Evolutionary conservation across 768 basidiomycete species (phyloP).

Genomic region (Pleurotus giganteus): DNA sequence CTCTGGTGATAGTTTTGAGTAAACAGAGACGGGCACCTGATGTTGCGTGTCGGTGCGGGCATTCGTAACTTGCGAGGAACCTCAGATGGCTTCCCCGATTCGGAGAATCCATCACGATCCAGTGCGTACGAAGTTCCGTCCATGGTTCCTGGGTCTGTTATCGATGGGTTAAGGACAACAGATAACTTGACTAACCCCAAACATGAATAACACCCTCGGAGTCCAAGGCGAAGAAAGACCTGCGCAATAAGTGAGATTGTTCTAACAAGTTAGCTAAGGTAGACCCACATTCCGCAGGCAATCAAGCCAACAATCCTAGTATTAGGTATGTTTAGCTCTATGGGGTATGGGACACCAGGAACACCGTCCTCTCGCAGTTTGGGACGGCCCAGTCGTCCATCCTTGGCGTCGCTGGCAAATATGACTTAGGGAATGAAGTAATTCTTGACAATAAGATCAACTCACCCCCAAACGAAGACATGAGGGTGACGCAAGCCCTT

Average conservation of each 20-base stretch:
- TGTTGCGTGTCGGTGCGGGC: constrained; percentile 54
- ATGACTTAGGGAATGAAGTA: constrained; percentile 4
- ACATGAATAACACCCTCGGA: constrained; percentile 68
- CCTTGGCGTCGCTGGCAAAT: constrained; percentile 48
- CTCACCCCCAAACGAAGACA: constrained; percentile 57
- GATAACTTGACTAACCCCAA: constrained; percentile 62
- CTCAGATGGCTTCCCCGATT: constrained; percentile 44
- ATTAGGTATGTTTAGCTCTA: constrained; percentile 56
- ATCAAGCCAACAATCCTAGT: constrained; percentile 68
- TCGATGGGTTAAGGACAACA: not conserved
- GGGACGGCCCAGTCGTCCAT: constrained; percentile 63
- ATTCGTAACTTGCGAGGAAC: constrained; percentile 59
- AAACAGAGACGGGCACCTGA: constrained; percentile 48
- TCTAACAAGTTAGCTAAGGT: not conserved
- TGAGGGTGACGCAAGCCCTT: constrained; percentile 54
- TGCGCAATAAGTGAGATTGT: constrained; percentile 24
- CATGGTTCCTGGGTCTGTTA: constrained; percentile 50
- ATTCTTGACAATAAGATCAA: not conserved
- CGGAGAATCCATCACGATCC: constrained; percentile 54
- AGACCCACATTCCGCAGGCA: constrained; percentile 78
- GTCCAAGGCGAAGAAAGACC: constrained; percentile 88
- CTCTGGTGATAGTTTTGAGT: not conserved
- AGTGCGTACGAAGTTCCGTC: constrained; percentile 43
- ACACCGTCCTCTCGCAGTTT: constrained; percentile 30
- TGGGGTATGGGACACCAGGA: constrained; percentile 59